phyloP scores from a whole-genome alignment of 1,284 basidiomycete species.

The Ceratobasidium sp. region DNA sequence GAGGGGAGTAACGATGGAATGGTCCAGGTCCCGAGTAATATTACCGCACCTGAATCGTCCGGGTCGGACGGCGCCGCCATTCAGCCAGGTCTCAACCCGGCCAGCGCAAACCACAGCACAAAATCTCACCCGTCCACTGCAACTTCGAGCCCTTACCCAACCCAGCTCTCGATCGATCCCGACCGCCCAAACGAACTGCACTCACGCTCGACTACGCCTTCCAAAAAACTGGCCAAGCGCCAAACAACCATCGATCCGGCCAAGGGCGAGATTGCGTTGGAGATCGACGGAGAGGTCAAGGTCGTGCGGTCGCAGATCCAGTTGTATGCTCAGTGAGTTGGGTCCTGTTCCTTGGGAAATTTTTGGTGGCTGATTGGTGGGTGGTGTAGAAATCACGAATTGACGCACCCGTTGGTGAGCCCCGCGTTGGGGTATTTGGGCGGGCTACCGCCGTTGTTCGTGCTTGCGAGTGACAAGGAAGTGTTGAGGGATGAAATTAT shows the following conservation, averaged over 20 bases:
- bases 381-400: slow-evolving; percentile 56
- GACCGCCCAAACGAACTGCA: neutral
- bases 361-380: slow-evolving; percentile 62
- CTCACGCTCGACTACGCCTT: neutral
- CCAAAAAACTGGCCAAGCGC: slow-evolving; percentile 25
- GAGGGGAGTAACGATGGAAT: neutral
- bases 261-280: slow-evolving; percentile 39
- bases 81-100: neutral
- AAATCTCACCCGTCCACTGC: neutral
- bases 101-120: neutral
- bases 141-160: neutral
- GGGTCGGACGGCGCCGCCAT: neutral
- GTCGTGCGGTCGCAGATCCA: slow-evolving; percentile 81
- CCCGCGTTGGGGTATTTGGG: slow-evolving; percentile 87
- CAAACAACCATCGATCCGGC: slow-evolving; percentile 44
- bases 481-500: slow-evolving; percentile 93
- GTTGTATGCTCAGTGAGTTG: slow-evolving; percentile 72
- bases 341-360: slow-evolving; percentile 56
- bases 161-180: neutral
- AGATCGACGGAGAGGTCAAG: slow-evolving; percentile 63
- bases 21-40: slow-evolving; percentile 6
- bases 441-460: slow-evolving; percentile 86
- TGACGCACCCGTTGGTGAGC: slow-evolving; percentile 90
- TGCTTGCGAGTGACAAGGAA: slow-evolving; percentile 91
- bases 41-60: neutral